A percentile compares a stretch with the other conserved stretches of the same genome.
phyloP scores from a whole-genome alignment of 2,329 filamentous ascomycete species.

The Aspergillus tanneri region DNA sequence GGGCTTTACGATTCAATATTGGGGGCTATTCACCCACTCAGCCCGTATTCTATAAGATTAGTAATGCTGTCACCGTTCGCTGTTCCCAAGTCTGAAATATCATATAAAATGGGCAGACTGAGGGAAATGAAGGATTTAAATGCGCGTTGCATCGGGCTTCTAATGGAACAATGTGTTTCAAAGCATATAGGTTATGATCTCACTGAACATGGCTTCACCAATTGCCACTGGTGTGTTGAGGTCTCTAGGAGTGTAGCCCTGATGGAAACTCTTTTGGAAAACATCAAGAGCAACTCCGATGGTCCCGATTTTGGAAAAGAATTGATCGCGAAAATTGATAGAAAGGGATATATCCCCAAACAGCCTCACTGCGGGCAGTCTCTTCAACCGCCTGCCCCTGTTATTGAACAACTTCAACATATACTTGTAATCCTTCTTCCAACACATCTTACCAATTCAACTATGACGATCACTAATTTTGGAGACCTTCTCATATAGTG shows the following conservation, averaged over 20 bases:
- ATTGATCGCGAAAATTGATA: conserved; percentile 59
- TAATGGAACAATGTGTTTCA: conserved; percentile 81
- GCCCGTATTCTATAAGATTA: conserved; percentile 67
- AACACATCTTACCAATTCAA: conserved; percentile 60
- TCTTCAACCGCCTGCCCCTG: conserved; percentile 41
- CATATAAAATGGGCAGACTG: conserved; percentile 69
- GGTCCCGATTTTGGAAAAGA: conserved; percentile 56
- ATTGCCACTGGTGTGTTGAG: conserved; percentile 66
- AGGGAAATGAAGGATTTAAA: conserved; percentile 74
- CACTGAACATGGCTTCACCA: conserved; percentile 48
- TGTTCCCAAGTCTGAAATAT: conserved; percentile 70
- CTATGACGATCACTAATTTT: conserved; percentile 59
- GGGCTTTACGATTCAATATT: conserved; percentile 79
- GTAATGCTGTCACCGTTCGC: conserved; percentile 77
- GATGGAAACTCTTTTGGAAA: conserved; percentile 80
- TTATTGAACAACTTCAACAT: conserved; percentile 42
- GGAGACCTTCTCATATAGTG: conserved; percentile 73
- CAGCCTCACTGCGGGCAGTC: conserved; percentile 1
- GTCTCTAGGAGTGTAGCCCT: conserved; percentile 78
- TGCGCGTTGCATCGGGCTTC: conserved; percentile 79
- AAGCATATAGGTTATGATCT: conserved; percentile 61
- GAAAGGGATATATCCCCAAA: conserved; percentile 53
- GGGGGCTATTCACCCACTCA: conserved; percentile 71
- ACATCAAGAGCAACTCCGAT: conserved; percentile 61
- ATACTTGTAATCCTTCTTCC: conserved; percentile 71